These are phyloP conservation scores for Biscogniauxia marginata DNA, from an alignment of 2,329 filamentous ascomycete species.

Conservation along the genomic window DNA sequence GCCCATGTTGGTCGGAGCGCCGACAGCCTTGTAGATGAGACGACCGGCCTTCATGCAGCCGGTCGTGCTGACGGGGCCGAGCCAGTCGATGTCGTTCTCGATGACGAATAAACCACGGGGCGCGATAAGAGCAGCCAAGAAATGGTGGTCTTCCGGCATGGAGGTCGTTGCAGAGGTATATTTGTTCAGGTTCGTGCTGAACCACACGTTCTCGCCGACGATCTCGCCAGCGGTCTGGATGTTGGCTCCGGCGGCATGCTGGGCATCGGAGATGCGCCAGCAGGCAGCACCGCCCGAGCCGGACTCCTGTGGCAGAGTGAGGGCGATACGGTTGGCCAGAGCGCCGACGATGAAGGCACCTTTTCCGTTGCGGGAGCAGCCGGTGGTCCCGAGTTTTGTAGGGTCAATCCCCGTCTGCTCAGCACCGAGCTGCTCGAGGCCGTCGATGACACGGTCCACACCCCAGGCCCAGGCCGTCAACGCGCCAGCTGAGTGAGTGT, in stretches of 20 bases:
- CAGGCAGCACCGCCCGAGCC: conserved; percentile 61
- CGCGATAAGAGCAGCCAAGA: conserved; percentile 55
- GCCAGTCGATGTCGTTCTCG: conserved; percentile 60
- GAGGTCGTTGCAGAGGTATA: conserved; percentile 46
- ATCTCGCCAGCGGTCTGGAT: conserved; percentile 61
- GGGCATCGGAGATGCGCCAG: conserved; percentile 54
- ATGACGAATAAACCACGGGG: conserved; percentile 54
- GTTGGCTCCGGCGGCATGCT: conserved; percentile 52
- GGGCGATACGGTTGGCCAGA: conserved; percentile 55
- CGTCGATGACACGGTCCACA: conserved; percentile 59
- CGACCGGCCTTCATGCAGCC: conserved; percentile 57
- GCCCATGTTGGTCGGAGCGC: conserved; percentile 54
- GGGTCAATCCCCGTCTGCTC: conserved; percentile 49
- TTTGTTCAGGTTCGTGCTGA: conserved; percentile 53
- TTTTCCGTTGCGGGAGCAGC: conserved; percentile 65
- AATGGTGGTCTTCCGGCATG: conserved; percentile 58
- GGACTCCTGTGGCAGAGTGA: conserved; percentile 62
- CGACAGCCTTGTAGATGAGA: conserved; percentile 53
- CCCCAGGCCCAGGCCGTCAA: conserved; percentile 64
- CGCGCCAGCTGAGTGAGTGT: conserved; percentile 53
- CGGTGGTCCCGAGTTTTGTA: conserved; percentile 54
- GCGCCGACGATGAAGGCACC: conserved; percentile 62
- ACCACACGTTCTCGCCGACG: conserved; percentile 62
- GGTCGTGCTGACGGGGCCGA: conserved; percentile 55
- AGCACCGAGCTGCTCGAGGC: conserved; percentile 49